Percentiles rank a stretch among this genome's conserved stretches.
These are phyloP conservation scores for Penicillium crystallinum DNA, from an alignment of 495 filamentous ascomycete species.

Conservation along the genomic window DNA sequence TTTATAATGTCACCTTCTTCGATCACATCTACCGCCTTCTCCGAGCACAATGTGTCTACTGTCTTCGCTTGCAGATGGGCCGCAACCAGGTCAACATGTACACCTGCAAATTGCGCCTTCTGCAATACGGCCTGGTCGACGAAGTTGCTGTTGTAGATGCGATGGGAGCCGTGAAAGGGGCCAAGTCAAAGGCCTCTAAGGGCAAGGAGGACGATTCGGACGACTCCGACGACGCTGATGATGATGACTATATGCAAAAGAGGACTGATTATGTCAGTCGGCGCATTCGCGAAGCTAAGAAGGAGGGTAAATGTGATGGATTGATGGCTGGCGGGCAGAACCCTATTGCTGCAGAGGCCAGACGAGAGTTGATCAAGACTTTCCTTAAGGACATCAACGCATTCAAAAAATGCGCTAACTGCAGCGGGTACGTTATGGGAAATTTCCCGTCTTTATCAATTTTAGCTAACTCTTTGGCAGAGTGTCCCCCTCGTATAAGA, in stretches of 20 bases:
- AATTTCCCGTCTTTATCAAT: background rate
- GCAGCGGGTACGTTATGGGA: slow-evolving; percentile 51
- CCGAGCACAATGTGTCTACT: slow-evolving; percentile 83
- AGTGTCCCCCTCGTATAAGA: slow-evolving; percentile 72
- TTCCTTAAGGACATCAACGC: slow-evolving; percentile 65
- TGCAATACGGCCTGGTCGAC: slow-evolving; percentile 76
- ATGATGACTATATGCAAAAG: slow-evolving; percentile 58
- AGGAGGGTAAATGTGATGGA: slow-evolving; percentile 39
- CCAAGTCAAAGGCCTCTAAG: slow-evolving; percentile 27
- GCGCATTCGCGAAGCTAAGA: slow-evolving; percentile 53
- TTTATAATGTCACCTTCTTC: slow-evolving; percentile 93
- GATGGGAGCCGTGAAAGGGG: slow-evolving; percentile 35
- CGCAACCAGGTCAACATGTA: slow-evolving; percentile 68
- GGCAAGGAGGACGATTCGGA: slow-evolving; percentile 44
- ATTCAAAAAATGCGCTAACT: slow-evolving; percentile 66
- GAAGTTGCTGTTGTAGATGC: slow-evolving; percentile 65
- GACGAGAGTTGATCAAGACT: slow-evolving; percentile 69
- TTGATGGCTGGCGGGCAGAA: slow-evolving; percentile 63
- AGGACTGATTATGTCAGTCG: slow-evolving; percentile 66
- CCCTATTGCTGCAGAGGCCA: slow-evolving; percentile 70
- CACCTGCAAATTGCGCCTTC: slow-evolving; percentile 77
- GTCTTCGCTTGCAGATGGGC: slow-evolving; percentile 72
- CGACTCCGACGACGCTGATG: slow-evolving; percentile 49
- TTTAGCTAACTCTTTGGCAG: slow-evolving; percentile 29
- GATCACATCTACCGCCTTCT: slow-evolving; percentile 81